A percentile compares a stretch with the other conserved stretches of the same genome.
Evolutionary conservation across 2,329 filamentous ascomycete species (phyloP).

Genomic region (Fusarium sp.): DNA sequence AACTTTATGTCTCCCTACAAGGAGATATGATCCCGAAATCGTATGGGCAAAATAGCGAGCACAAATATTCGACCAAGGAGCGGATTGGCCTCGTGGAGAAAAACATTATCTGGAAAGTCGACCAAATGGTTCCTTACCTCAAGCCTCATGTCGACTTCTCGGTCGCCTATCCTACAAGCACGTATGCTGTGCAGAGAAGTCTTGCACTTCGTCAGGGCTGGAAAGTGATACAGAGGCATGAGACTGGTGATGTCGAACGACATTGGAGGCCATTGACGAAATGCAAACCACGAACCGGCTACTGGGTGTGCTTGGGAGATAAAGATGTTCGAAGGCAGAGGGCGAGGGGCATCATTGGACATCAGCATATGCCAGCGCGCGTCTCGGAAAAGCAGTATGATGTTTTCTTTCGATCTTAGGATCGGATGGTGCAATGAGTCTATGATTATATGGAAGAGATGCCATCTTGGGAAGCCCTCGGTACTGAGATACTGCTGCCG

Average conservation of each 20-base stretch:
- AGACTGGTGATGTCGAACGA: conserved; percentile 32
- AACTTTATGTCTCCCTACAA: conserved; percentile 38
- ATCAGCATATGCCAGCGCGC: neutral
- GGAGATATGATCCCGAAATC: neutral
- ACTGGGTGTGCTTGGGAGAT: conserved; percentile 47
- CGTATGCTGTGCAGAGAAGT: conserved; percentile 31
- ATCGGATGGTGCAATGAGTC: neutral
- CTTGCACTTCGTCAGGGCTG: conserved; percentile 19
- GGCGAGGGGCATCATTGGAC: neutral
- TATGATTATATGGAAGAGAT: neutral
- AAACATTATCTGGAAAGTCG: conserved; percentile 18
- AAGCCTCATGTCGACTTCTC: conserved; percentile 35
- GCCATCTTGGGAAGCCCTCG: neutral
- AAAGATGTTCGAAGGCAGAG: conserved; percentile 8
- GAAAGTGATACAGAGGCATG: conserved; percentile 31
- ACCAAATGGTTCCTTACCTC: conserved; percentile 38
- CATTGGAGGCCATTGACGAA: conserved; percentile 38
- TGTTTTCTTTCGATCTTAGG: conserved; percentile 5
- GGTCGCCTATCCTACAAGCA: conserved; percentile 42
- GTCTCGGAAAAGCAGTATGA: neutral
- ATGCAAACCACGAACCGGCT: conserved; percentile 32
- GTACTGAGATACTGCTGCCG: too few species aligned
- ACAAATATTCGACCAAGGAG: neutral
- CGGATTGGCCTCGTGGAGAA: neutral
- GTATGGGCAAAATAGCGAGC: neutral